Percentiles rank a stretch among this genome's conserved stretches.
phyloP scores from a whole-genome alignment of 805 yeast species.

The Starmerella stellata region DNA sequence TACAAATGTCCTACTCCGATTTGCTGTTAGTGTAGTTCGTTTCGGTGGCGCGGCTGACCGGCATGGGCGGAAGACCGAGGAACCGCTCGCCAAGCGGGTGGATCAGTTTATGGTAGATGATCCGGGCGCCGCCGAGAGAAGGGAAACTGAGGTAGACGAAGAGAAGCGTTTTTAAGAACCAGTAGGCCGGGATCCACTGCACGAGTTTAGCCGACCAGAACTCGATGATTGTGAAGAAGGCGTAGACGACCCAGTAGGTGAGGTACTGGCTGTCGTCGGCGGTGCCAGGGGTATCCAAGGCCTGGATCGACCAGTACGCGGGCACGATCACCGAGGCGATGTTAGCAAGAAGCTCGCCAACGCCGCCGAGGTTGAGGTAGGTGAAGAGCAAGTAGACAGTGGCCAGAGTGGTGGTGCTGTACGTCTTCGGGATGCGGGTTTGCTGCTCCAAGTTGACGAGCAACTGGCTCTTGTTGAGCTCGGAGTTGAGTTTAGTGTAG shows the following conservation, averaged over 20 bases:
- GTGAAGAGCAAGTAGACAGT: slow-evolving; percentile 56
- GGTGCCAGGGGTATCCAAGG: slow-evolving; percentile 51
- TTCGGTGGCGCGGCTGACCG: no score
- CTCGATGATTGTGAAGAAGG: slow-evolving; percentile 75
- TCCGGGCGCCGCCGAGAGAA: slow-evolving; percentile 64
- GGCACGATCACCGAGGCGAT: slow-evolving; percentile 82
- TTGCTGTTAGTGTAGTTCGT: no score
- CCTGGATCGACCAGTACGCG: slow-evolving; percentile 70
- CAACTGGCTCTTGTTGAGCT: slow-evolving; percentile 22
- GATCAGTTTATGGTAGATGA: slow-evolving; percentile 47
- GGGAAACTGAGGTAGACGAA: slow-evolving; percentile 82
- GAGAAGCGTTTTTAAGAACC: slow-evolving; percentile 76
- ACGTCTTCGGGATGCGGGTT: slow-evolving; percentile 53
- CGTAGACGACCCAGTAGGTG: slow-evolving; percentile 97
- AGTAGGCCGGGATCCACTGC: slow-evolving; percentile 94
- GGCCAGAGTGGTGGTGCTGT: slow-evolving; percentile 51
- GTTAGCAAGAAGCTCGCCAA: slow-evolving; percentile 87
- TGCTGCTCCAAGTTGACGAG: slow-evolving; percentile 22
- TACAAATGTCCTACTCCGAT: no score
- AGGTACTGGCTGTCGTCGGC: slow-evolving; percentile 73
- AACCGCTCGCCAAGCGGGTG: slow-evolving; percentile 35
- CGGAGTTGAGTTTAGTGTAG: slow-evolving; percentile 15
- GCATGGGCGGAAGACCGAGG: no score
- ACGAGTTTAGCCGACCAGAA: slow-evolving; percentile 88
- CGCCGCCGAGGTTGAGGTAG: slow-evolving; percentile 80